phyloP scores from a whole-genome alignment of 2,329 filamentous ascomycete genomes.

The Fusarium foetens region DNA sequence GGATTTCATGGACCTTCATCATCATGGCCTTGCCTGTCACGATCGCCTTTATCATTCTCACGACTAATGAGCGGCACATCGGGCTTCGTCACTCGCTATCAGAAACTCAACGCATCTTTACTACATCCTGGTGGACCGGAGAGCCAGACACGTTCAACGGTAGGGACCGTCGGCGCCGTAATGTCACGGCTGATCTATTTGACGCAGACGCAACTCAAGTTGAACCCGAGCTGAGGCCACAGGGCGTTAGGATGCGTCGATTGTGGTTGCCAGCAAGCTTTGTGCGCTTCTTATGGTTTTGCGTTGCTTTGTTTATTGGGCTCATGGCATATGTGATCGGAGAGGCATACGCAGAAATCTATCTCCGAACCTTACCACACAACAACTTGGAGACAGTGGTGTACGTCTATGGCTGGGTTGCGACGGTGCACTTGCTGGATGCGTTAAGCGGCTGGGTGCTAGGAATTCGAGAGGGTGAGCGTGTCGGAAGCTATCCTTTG shows the following conservation, averaged over 20 bases:
- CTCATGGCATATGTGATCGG: conserved; percentile 74
- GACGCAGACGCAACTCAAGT: conserved; percentile 50
- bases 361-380: conserved; percentile 73
- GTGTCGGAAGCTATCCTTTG: conserved; percentile 75
- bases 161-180: conserved; percentile 55
- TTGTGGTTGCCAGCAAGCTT: conserved; percentile 73
- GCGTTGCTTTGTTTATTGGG: conserved; percentile 69
- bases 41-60: conserved; percentile 71
- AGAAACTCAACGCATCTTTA: conserved; percentile 75
- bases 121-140: conserved; percentile 72
- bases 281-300: conserved; percentile 76
- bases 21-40: conserved; percentile 76
- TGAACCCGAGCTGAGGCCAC: conserved; percentile 40
- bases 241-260: conserved; percentile 56
- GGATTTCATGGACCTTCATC: conserved; percentile 76
- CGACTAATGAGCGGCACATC: conserved; percentile 71
- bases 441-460: conserved; percentile 73
- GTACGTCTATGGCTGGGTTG: conserved; percentile 77
- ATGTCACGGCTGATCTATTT: conserved; percentile 51
- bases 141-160: conserved; percentile 61
- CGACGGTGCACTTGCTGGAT: conserved; percentile 72
- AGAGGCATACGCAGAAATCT: conserved; percentile 76
- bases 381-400: conserved; percentile 73
- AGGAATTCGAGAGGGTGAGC: conserved; percentile 71
- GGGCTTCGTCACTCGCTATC: conserved; percentile 69